Evolutionary conservation across 1,139 yeast species (phyloP), one percentile per base, ranked within the genome.

Genomic region (Debaryomycetaceae sp.): DNA sequence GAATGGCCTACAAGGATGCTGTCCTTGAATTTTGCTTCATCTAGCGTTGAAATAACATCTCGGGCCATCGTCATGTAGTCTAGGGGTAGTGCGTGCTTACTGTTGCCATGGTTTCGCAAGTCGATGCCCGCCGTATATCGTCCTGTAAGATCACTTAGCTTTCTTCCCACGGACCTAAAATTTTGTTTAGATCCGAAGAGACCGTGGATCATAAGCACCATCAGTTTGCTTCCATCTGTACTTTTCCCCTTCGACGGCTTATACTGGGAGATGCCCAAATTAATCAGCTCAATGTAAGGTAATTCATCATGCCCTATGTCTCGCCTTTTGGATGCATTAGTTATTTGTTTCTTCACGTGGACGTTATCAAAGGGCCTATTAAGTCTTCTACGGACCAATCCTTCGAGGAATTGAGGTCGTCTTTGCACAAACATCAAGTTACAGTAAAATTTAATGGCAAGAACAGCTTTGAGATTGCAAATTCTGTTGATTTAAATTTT

Each of bases 21-120:
- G 31, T 59, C 53, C 5, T 49, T 43, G 54, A 66, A 59, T 1
- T 55, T 45, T 13, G 63, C 59, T 23, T 56, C 53, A 14, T 58
- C 49, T 11, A 76, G 48, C 43, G 69, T 69, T 33, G 56, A 50
- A 13, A 65, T 57, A 13, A 79, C 65, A 52, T 80, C 85, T 4
- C 57, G 53, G 1, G 77, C 71, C 66, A 78, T 57, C 2, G 71
- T 60, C 6, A 49, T 34, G 51, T 79, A 78, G 42, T 65, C 66
- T 54, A 69, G 71, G 0, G 83, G 83, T 14, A 54, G 51, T 2
- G 69, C 72, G 47, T 66, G 69, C 5, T 72, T 69, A 0, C 80
- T 69, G 2, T 59, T 57, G 1, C 85, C 85, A 56, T 80, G 84
- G 52, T 78, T 78, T 48, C 85, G 60, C 42, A 78, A 57, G 54